phyloP scores from a whole-genome alignment of 768 basidiomycete genomes.

The Leccinum sublutescens region DNA sequence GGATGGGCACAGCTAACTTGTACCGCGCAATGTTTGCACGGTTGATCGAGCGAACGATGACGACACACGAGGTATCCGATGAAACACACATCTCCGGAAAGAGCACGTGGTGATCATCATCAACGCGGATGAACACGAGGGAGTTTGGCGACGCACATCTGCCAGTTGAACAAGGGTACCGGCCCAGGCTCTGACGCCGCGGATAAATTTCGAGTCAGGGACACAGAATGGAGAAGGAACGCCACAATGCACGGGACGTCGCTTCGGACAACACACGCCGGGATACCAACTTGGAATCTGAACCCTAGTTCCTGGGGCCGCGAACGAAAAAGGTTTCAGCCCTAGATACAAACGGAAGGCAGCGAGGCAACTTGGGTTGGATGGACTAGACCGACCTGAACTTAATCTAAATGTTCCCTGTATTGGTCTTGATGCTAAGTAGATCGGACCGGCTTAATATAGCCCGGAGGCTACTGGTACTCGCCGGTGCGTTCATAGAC shows the following conservation, averaged over 20 bases:
- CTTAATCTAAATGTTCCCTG: conserved; percentile 1
- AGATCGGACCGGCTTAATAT: not conserved
- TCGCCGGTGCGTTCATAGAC: not conserved
- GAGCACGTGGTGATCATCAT: not conserved
- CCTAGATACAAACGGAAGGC: not conserved
- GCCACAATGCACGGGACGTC: conserved; percentile 6
- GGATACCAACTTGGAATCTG: not conserved
- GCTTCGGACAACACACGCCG: not conserved
- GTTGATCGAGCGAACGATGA: not conserved
- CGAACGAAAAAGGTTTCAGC: not conserved
- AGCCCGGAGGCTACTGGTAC: not conserved
- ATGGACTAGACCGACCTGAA: not conserved
- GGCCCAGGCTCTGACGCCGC: conserved; percentile 8
- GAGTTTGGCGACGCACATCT: conserved; percentile 2
- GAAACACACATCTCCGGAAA: not conserved
- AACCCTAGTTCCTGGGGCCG: not conserved
- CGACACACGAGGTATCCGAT: not conserved
- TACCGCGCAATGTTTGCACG: not conserved
- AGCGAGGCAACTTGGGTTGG: not conserved
- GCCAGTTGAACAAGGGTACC: not conserved
- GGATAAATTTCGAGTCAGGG: conserved; percentile 1
- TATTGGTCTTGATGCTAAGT: not conserved
- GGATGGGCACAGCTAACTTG: no score
- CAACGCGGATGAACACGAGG: conserved; percentile 10
- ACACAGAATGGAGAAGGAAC: conserved; percentile 1